Base-by-base conservation (phyloP, 1,139 yeast species). In the Kodamaea sp. region DNA sequence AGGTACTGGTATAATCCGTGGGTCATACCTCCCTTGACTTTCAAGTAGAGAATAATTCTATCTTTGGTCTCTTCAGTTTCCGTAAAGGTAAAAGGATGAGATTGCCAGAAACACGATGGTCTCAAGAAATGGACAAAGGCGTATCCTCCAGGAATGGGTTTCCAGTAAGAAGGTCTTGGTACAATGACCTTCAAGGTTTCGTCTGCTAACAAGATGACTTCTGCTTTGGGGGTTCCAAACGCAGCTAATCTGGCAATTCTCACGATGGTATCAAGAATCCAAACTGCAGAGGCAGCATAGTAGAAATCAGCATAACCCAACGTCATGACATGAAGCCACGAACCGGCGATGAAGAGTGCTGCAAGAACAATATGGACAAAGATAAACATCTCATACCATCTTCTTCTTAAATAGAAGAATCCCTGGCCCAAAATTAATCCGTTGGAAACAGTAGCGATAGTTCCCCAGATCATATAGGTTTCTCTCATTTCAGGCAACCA, bases 111-210 rank as follows among this genome's bases (percentile, higher is more conserved):
- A 19, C 56, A 48, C 12, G 39, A 34, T 20, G 53, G 54, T 8
- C 57, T 50, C 22, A 71, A 37, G 48, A 76, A 74, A 42, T 72
- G 66, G 23, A 76, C 57, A 38, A 68, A 76, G 0, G 76, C 79
- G 48, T 73, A 77, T 1, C 77, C 73, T 26, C 80, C 80, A 7
- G 77, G 73, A 27, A 57, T 48, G 1, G 70, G 48, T 12, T 55
- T 50, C 76, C 76, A 73, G 38, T 59, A 51, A 2, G 43, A 47
- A 11, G 76, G 73, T 30, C 57, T 67, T 2, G 74, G 71, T 4
- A 72, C 57, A 3, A 53, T 47, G 3, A 73, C 60, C 44, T 63
- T 63, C 18, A 72, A 56, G 2, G 73, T 65, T 41, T 70, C 74
- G 27, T 58, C 63, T 1, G 63, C 53, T 23, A 63, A 43, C 23